Percentiles rank a stretch among this genome's conserved stretches.
These are phyloP conservation scores for Sonneratia caseolaris DNA, from an alignment of 345 rosid species.

Conservation along the genomic window DNA sequence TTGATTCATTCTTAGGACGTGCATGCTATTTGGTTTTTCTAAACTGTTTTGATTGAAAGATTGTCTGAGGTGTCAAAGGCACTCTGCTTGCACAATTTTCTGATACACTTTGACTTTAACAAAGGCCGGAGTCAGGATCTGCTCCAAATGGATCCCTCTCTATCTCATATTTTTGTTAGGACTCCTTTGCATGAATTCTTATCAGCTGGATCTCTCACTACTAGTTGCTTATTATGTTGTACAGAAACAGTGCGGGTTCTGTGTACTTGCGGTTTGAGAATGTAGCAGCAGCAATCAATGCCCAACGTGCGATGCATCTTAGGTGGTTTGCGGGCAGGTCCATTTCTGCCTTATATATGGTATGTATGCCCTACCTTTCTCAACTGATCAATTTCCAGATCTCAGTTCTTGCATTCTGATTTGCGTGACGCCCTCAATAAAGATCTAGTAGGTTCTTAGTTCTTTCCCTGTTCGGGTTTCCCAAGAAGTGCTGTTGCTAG, in stretches of 20 bases:
- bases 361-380: conserved; percentile 9
- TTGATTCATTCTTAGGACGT: no score
- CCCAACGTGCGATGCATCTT: conserved; percentile 80
- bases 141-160: not conserved
- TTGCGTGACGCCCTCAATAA: not conserved
- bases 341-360: conserved; percentile 77
- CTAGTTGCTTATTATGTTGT: not conserved
- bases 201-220: not conserved
- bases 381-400: not conserved
- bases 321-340: conserved; percentile 91
- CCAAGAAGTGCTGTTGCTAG: not conserved
- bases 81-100: not conserved
- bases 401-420: not conserved
- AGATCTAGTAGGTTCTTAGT: not conserved
- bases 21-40: not conserved
- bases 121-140: no score
- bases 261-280: conserved; percentile 69
- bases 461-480: not conserved
- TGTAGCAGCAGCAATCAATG: conserved; percentile 48
- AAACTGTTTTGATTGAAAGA: no score
- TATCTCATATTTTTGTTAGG: not conserved
- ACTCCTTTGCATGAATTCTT: not conserved
- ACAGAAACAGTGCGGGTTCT: conserved; percentile 68
- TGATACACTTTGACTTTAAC: not conserved
- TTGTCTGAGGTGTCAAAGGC: not conserved